A percentile compares a stretch with the other conserved stretches of the same genome.
phyloP scores from a whole-genome alignment of 192 early-diverging fungal species.

The Obelidium mucronatum region DNA sequence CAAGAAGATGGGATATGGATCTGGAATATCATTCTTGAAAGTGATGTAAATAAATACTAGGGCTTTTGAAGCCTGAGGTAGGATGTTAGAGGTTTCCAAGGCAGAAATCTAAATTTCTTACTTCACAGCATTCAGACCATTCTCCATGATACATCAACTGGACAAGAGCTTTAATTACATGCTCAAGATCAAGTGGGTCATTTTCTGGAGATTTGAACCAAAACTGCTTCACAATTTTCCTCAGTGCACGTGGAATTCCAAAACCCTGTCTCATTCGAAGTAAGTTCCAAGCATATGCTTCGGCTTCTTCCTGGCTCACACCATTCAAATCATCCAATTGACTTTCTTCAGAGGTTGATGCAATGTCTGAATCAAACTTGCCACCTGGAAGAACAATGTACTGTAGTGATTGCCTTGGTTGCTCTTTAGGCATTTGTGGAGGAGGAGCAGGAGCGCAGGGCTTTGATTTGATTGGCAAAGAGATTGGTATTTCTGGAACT shows the following conservation, averaged over 20 bases:
- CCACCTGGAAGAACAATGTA: not conserved
- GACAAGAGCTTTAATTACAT: conserved; percentile 40
- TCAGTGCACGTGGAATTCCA: conserved; percentile 16
- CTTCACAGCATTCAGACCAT: conserved; percentile 48
- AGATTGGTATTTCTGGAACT: too few species aligned
- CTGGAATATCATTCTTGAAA: conserved; percentile 50
- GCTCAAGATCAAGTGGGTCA: conserved; percentile 35
- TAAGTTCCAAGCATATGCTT: conserved; percentile 48
- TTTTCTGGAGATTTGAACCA: conserved; percentile 30
- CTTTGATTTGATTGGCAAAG: not conserved
- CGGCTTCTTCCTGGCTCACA: conserved; percentile 33
- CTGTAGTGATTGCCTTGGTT: not conserved
- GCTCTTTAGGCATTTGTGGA: too few species aligned
- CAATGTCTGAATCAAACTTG: not conserved
- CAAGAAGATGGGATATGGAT: conserved; percentile 44
- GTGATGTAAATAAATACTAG: conserved; percentile 49
- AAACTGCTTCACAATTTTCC: conserved; percentile 35
- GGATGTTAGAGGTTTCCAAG: too few species aligned
- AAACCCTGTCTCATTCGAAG: conserved; percentile 27
- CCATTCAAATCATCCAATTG: conserved; percentile 21
- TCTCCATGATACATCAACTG: conserved; percentile 39
- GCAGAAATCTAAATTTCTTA: too few species aligned
- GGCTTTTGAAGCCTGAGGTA: conserved; percentile 56
- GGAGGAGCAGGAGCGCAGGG: not conserved
- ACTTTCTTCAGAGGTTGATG: not conserved